Conservation (phyloP, 1,284 basidiomycete species). For the Pseudozyma tsukubaensis region DNA sequence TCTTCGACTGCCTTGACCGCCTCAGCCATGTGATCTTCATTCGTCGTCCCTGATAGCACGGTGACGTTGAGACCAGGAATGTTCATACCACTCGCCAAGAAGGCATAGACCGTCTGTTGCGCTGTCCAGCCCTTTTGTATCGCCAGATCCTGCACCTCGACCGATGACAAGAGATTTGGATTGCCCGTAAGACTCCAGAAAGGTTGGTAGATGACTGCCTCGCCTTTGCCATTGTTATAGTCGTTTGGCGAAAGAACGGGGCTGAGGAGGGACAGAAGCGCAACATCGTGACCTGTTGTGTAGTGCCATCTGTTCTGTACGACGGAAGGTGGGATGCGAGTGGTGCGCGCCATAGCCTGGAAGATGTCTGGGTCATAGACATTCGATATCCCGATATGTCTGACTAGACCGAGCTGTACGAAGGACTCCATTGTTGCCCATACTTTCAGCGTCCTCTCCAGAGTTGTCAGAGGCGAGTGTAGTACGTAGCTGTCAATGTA, state of each 20-base stretch:
- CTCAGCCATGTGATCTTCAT: conserved; percentile 59
- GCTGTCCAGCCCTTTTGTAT: conserved; percentile 44
- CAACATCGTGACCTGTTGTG: conserved; percentile 65
- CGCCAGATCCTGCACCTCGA: conserved; percentile 46
- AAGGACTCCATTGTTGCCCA: conserved; percentile 63
- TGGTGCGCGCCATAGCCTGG: conserved; percentile 39
- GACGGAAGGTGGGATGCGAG: conserved; percentile 46
- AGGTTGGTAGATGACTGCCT: conserved; percentile 58
- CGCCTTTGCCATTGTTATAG: conserved; percentile 12
- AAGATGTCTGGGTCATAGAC: conserved; percentile 65
- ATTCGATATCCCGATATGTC: conserved; percentile 60
- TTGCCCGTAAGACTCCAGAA: conserved; percentile 68
- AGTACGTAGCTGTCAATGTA: conserved; percentile 64
- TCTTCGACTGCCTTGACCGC: conserved; percentile 51
- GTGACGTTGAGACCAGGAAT: conserved; percentile 50
- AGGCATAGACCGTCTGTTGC: conserved; percentile 61
- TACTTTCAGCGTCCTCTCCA: conserved; percentile 60
- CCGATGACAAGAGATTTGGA: conserved; percentile 42
- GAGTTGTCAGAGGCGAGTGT: conserved; percentile 58
- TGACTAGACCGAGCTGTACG: conserved; percentile 55
- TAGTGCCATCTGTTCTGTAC: conserved; percentile 67
- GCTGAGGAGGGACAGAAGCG: conserved; percentile 55
- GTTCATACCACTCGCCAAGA: conserved; percentile 55
- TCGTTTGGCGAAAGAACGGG: conserved; percentile 61
- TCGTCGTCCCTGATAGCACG: conserved; percentile 58